Percentiles rank a stretch among this genome's conserved stretches.
Conservation (phyloP, 257 asterid genomes). For the Misopates orontium region DNA sequence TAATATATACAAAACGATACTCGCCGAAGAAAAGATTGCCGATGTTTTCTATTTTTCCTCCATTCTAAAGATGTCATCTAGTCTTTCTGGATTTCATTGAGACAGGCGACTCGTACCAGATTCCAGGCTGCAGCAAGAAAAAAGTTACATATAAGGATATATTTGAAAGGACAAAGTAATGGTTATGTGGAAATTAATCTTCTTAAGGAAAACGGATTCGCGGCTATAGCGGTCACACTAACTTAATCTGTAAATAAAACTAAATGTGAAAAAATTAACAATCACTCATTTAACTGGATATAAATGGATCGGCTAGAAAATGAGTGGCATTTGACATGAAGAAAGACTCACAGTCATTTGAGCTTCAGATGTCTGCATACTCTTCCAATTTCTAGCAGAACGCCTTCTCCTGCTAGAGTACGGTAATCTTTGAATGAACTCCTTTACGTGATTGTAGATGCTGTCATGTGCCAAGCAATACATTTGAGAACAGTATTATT, state of each 20-base stretch:
- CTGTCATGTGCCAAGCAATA: slow-evolving; percentile 27
- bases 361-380: slow-evolving; percentile 27
- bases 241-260: background rate
- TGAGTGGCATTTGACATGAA: background rate
- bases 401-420: slow-evolving; percentile 29
- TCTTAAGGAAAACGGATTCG: no score
- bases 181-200: background rate
- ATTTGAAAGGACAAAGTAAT: background rate
- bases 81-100: slow-evolving; percentile 8
- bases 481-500: slow-evolving; percentile 4
- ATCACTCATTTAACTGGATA: no score
- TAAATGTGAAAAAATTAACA: background rate
- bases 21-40: background rate
- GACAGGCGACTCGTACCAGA: slow-evolving; percentile 18
- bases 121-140: slow-evolving; percentile 33
- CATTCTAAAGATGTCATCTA: slow-evolving; percentile 19
- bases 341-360: slow-evolving; percentile 35
- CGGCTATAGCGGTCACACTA: no score
- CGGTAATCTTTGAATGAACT: slow-evolving; percentile 36
- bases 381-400: slow-evolving; percentile 18
- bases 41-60: background rate
- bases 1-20: slow-evolving; percentile 27
- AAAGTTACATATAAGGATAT: background rate
- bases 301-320: background rate
- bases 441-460: slow-evolving; percentile 54